Evolutionary conservation across 148 eudicot genomes (phyloP).

Genomic region (Salicornia ramosissima): DNA sequence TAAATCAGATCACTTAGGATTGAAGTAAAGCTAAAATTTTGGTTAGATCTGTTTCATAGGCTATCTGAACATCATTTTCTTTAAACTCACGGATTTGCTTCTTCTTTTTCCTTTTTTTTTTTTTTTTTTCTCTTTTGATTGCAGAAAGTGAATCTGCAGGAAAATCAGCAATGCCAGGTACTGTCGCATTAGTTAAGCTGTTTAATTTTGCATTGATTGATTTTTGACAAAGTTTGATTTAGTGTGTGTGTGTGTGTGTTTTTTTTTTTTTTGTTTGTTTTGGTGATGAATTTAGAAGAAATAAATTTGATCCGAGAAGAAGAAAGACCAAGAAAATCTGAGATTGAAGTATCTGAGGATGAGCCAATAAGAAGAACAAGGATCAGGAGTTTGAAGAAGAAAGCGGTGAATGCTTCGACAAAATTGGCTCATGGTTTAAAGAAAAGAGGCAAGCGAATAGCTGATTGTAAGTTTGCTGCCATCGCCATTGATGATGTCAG

Average conservation of each 20-base stretch:
- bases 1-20: conserved; percentile 19
- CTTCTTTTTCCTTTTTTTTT: not conserved
- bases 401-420: conserved; percentile 68
- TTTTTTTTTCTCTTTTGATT: not conserved
- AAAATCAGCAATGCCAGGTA: conserved; percentile 34
- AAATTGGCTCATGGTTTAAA: conserved; percentile 51
- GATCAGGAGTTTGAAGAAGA: conserved; percentile 73
- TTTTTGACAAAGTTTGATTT: not conserved
- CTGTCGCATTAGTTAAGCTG: conserved; percentile 6
- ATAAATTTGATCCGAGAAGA: conserved; percentile 42
- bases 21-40: conserved; percentile 28
- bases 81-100: not conserved
- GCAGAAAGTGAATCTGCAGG: conserved; percentile 19
- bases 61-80: not conserved
- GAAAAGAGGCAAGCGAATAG: conserved; percentile 53
- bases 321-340: conserved; percentile 53
- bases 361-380: conserved; percentile 56
- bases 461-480: conserved; percentile 61
- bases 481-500: conserved; percentile 64
- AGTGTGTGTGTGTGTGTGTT: not conserved
- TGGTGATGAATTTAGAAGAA: conserved; percentile 39
- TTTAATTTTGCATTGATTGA: not conserved
- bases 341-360: conserved; percentile 59
- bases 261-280: not conserved
- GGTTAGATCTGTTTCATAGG: conserved; percentile 20